Evolutionary conservation across 2,329 filamentous ascomycete genomes (phyloP).

Genomic region (Phyllosticta paracitricarpa): DNA sequence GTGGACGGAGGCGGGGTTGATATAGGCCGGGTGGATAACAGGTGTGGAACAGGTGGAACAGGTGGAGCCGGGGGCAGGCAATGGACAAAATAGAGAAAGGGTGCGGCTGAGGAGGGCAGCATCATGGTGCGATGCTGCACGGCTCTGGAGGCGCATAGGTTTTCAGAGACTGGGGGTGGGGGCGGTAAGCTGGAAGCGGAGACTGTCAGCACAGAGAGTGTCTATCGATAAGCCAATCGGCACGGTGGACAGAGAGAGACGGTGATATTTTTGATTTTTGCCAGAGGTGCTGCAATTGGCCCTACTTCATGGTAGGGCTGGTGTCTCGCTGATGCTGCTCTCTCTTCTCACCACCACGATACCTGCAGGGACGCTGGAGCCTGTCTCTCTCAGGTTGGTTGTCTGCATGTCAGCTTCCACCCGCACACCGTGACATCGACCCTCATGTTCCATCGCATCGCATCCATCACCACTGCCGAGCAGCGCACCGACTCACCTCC

Average conservation of each 20-base stretch:
- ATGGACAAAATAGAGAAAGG: constrained; percentile 1
- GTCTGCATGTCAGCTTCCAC: not conserved
- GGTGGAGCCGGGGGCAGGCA: not conserved
- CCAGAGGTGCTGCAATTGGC: not conserved
- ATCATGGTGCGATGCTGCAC: constrained; percentile 11
- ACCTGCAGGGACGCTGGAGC: not conserved
- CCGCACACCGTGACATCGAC: not conserved
- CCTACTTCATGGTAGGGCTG: not conserved
- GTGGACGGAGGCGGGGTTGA: not conserved
- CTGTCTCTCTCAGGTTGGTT: not conserved
- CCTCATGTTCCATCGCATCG: not conserved
- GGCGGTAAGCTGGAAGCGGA: constrained; percentile 5
- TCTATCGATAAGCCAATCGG: not conserved
- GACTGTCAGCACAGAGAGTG: not conserved
- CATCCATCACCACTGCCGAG: not conserved
- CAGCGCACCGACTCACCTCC: not conserved
- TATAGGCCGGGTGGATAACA: constrained; percentile 2
- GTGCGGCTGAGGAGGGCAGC: constrained; percentile 10
- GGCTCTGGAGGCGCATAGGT: constrained; percentile 6
- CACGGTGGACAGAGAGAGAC: not conserved
- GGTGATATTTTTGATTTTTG: not conserved
- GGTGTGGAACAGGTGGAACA: not conserved
- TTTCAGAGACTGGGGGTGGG: constrained; percentile 9
- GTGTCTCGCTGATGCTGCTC: not conserved
- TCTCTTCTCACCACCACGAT: not conserved